phyloP scores from a whole-genome alignment of 495 filamentous ascomycete species.

The Penicillium coffeae region DNA sequence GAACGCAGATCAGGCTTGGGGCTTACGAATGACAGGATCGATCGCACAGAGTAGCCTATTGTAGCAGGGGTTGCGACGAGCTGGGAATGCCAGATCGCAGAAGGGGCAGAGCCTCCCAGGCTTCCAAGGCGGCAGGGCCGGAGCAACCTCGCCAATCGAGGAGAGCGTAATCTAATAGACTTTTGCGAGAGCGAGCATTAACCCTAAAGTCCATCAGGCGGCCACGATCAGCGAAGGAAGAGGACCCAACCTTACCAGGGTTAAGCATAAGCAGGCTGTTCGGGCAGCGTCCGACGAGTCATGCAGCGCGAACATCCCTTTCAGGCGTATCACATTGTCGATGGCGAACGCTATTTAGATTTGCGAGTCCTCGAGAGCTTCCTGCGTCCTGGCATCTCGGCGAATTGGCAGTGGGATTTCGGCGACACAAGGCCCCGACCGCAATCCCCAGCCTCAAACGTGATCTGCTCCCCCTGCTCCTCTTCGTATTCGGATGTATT shows the following conservation, averaged over 20 bases:
- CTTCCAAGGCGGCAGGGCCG: no score
- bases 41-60: no score
- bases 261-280: slow-evolving; percentile 43
- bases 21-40: no score
- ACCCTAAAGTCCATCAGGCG: slow-evolving; percentile 18
- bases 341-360: no score
- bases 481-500: slow-evolving; percentile 21
- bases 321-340: slow-evolving; percentile 22
- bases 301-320: slow-evolving; percentile 21
- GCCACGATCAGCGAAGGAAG: slow-evolving; percentile 26
- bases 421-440: not conserved
- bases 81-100: no score
- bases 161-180: slow-evolving; percentile 22
- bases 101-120: not conserved
- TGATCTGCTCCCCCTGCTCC: not conserved
- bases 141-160: no score
- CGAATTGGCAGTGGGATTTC: not conserved
- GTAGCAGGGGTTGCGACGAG: no score
- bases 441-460: slow-evolving; percentile 1
- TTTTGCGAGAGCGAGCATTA: slow-evolving; percentile 13
- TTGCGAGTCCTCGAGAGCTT: not conserved
- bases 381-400: not conserved
- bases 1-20: no score
- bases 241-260: slow-evolving; percentile 43
- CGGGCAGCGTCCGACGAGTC: slow-evolving; percentile 27